Percentiles rank a stretch among this genome's conserved stretches.
These are phyloP conservation scores for Neonectria coccinea DNA, from an alignment of 2,329 filamentous ascomycete species.

Conservation along the genomic window DNA sequence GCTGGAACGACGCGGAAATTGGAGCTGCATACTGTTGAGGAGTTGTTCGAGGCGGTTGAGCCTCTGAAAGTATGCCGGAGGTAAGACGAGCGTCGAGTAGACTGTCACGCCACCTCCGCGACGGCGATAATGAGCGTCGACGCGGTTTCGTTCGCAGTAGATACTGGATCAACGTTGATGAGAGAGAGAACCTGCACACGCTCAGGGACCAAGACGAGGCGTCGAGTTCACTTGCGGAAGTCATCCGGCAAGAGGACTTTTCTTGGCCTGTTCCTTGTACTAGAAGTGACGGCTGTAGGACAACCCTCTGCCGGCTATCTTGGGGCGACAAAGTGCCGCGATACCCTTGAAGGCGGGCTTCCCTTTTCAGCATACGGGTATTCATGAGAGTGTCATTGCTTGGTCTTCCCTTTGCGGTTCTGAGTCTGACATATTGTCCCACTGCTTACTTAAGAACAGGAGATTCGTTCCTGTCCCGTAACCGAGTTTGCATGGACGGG, in stretches of 20 bases:
- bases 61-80: background rate
- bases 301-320: conserved; percentile 16
- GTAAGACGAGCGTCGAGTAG: conserved; percentile 21
- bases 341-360: conserved; percentile 15
- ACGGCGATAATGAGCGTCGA: conserved; percentile 41
- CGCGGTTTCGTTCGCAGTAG: background rate
- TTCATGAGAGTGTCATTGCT: conserved; percentile 16
- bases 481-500: conserved; percentile 17
- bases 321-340: conserved; percentile 20
- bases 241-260: conserved; percentile 20
- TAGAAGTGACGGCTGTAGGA: conserved; percentile 16
- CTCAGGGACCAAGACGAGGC: no score
- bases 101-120: conserved; percentile 32
- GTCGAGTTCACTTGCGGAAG: background rate
- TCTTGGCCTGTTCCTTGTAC: conserved; percentile 15
- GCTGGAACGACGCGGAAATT: no score
- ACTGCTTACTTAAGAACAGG: conserved; percentile 13
- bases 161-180: no score
- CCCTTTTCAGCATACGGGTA: conserved; percentile 18
- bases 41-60: conserved; percentile 30
- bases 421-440: conserved; percentile 17
- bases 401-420: conserved; percentile 18
- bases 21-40: no score
- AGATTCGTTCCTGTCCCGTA: conserved; percentile 15
- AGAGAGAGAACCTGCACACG: no score